Base-by-base conservation (phyloP, 148 eudicot genomes). In the Rhododendron williamsianum region DNA sequence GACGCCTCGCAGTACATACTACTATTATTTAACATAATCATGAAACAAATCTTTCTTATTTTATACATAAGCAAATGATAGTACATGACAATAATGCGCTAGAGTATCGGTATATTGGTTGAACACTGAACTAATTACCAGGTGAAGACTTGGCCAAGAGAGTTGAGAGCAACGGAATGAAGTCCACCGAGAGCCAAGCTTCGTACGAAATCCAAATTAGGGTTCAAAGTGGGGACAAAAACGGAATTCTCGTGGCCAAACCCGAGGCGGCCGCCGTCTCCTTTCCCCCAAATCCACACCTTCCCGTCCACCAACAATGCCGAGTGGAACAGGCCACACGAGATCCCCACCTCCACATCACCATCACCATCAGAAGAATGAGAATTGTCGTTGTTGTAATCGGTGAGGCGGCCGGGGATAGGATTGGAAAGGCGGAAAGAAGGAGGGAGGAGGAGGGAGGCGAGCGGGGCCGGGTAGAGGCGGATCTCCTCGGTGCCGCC, bases 281-380 rank as follows among this genome's bases (percentile, higher is more conserved):
- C 99, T 86, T 97, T 97, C 1, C 99, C 99, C 98, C 98, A 97
- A 87, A 97, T 86, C 98, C 98, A 97, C 2, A 93, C 33, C 85
- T 85, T 84, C 36, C 98, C 96, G 83, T 93, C 92, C 46, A 94
- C 91, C 82, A 93, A 9, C 83, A 90, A 84, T 18, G 93, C 90
- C 38, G 98, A 96, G 82, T 97, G 99, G 81, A 97, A 97, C 85
- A 97, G 73, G 83, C 99, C 99, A 80, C 93, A 93, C 21, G 96
- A 91, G 23, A 97, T 89, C n/a, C 94, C 94, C 4, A 93, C 90
- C 82, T 92, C 91, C 43, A 88, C 71, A 6, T 16, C 76, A 30
- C n/a, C 51, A 48, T 41, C 58, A 25, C n/a, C 51, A 48, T 41
- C 58, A 25, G 41, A 6, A 56, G 54, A 27, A 51, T 1, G 9